Percentiles rank a stretch among this genome's conserved stretches.
phyloP scores from a whole-genome alignment of 2,329 filamentous ascomycete genomes.

The Aspergillus jensenii region DNA sequence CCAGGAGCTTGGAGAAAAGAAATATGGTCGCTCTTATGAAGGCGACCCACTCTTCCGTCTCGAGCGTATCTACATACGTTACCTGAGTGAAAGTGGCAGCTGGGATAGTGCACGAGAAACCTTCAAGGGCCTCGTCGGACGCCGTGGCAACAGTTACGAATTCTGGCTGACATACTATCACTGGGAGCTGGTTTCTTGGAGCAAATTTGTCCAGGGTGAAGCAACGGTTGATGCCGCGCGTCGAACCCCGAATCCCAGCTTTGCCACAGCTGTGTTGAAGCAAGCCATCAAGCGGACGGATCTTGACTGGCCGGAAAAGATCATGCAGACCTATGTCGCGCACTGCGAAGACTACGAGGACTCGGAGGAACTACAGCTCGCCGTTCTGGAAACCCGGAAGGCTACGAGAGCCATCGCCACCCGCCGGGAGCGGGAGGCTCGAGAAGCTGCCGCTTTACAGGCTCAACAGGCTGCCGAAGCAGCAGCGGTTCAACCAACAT shows the following conservation, averaged over 20 bases:
- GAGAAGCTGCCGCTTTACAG: constrained; percentile 50
- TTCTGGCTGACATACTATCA: constrained; percentile 93
- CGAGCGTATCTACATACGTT: constrained; percentile 89
- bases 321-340: constrained; percentile 47
- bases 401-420: constrained; percentile 62
- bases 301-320: constrained; percentile 52
- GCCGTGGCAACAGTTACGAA: constrained; percentile 75
- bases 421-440: constrained; percentile 66
- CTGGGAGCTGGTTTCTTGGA: constrained; percentile 81
- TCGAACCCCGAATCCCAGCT: constrained; percentile 64
- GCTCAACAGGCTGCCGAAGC: constrained; percentile 21
- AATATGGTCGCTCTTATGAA: constrained; percentile 72
- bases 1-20: constrained; percentile 71
- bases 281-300: constrained; percentile 61
- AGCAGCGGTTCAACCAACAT: constrained; percentile 7
- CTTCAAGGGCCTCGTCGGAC: constrained; percentile 71
- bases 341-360: constrained; percentile 86
- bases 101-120: constrained; percentile 73
- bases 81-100: constrained; percentile 78
- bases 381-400: constrained; percentile 71
- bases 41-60: constrained; percentile 88
- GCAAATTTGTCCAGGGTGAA: constrained; percentile 55
- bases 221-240: constrained; percentile 53
- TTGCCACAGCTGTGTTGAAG: constrained; percentile 74
- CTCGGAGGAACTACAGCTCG: constrained; percentile 70